These are phyloP conservation scores for Oehlia diaphana DNA, from an alignment of 192 early-diverging fungal genomes.

Conservation along the genomic window DNA sequence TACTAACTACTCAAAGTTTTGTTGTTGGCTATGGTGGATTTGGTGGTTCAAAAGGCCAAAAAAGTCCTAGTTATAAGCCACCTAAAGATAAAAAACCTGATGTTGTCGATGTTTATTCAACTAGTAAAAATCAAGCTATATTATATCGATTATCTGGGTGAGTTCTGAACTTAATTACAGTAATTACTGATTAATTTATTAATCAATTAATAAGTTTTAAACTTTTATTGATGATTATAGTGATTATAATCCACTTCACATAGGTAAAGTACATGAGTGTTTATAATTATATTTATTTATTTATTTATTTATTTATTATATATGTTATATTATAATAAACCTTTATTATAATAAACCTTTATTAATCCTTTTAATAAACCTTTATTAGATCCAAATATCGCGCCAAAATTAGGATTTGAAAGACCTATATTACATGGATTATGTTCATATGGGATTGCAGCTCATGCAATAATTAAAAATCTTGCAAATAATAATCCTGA, in stretches of 20 bases:
- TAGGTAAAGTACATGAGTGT: background rate
- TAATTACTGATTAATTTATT: too few relatives aligned
- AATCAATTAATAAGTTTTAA: too few relatives aligned
- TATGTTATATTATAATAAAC: too few relatives aligned
- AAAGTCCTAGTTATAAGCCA: constrained; percentile 44
- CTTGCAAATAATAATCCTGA: constrained; percentile 54
- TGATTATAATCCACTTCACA: background rate
- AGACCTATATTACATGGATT: constrained; percentile 75
- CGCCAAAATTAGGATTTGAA: constrained; percentile 67
- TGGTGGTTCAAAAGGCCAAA: constrained; percentile 71
- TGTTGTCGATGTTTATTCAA: constrained; percentile 45
- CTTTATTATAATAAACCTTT: too few relatives aligned
- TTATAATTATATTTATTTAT: too few relatives aligned
- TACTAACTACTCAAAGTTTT: constrained; percentile 60
- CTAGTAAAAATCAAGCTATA: constrained; percentile 58
- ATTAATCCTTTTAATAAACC: too few relatives aligned
- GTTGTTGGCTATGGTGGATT: constrained; percentile 71
- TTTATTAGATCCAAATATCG: constrained; percentile 56
- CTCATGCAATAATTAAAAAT: constrained; percentile 57
- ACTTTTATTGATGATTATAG: background rate
- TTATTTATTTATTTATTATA: too few relatives aligned
- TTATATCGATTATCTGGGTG: constrained; percentile 76
- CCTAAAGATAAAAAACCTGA: constrained; percentile 64
- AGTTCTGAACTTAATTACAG: background rate
- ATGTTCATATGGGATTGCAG: constrained; percentile 59